These are phyloP conservation scores for Sporodiniella umbellata DNA, from an alignment of 371 early-diverging fungal genomes.

Conservation along the genomic window DNA sequence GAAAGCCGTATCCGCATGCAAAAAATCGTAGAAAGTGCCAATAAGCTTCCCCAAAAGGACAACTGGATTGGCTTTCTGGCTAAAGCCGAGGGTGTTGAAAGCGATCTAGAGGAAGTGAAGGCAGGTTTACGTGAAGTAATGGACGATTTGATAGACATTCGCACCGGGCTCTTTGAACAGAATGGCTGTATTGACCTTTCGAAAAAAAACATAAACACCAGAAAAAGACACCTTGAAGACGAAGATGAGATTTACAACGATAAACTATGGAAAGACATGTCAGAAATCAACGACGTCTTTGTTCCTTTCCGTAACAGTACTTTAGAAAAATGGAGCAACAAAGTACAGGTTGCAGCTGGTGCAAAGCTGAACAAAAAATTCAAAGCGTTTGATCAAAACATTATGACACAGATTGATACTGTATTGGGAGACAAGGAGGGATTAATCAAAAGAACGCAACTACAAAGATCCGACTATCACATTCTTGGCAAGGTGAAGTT, in stretches of 20 bases:
- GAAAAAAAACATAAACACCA: slow-evolving; percentile 21
- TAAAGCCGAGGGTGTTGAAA: slow-evolving; percentile 27
- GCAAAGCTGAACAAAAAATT: slow-evolving; percentile 80
- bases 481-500: slow-evolving; percentile 50
- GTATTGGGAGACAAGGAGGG: slow-evolving; percentile 71
- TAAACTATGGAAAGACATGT: slow-evolving; percentile 60
- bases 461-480: slow-evolving; percentile 70
- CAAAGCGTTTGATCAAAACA: slow-evolving; percentile 89
- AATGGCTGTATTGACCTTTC: slow-evolving; percentile 34
- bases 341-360: slow-evolving; percentile 77
- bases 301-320: slow-evolving; percentile 77
- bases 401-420: slow-evolving; percentile 77
- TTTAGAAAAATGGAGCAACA: slow-evolving; percentile 91
- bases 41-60: slow-evolving; percentile 75
- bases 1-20: slow-evolving; percentile 91
- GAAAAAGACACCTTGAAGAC: slow-evolving; percentile 48
- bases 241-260: slow-evolving; percentile 57
- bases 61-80: slow-evolving; percentile 28
- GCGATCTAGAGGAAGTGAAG: slow-evolving; percentile 28
- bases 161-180: slow-evolving; percentile 28
- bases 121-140: slow-evolving; percentile 37
- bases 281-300: slow-evolving; percentile 59
- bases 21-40: slow-evolving; percentile 69
- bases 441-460: slow-evolving; percentile 81
- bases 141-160: slow-evolving; percentile 46